phyloP scores from a whole-genome alignment of 169 alveolate genomes.

The Cardiosporidium cionae region DNA sequence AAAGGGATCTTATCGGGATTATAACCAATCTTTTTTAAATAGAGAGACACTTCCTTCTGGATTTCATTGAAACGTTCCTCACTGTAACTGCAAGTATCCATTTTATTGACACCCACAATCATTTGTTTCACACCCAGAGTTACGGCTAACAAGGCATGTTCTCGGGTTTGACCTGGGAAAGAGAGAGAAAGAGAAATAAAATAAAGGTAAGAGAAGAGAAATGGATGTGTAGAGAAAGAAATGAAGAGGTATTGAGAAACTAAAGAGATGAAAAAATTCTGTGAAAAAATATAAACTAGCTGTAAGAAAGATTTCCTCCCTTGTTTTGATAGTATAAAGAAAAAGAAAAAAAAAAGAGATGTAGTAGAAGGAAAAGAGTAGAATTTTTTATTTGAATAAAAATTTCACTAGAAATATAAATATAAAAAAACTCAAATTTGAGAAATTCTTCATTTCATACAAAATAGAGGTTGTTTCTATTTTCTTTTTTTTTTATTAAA shows the following conservation, averaged over 20 bases:
- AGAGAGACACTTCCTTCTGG: conserved; percentile 85
- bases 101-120: conserved; percentile 96
- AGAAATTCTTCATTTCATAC: neutral
- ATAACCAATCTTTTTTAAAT: conserved; percentile 93
- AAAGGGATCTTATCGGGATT: conserved; percentile 84
- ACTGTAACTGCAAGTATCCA: conserved; percentile 90
- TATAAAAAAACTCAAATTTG: neutral
- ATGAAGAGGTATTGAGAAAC: neutral
- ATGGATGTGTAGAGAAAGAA: neutral
- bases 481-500: neutral
- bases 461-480: neutral
- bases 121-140: conserved; percentile 98
- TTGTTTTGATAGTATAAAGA: neutral
- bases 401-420: too few relatives aligned
- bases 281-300: neutral
- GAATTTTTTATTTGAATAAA: neutral
- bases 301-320: neutral
- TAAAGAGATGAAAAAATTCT: neutral
- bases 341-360: neutral
- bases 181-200: neutral
- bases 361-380: neutral
- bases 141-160: conserved; percentile 96
- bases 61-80: conserved; percentile 93
- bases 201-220: neutral
- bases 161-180: conserved; percentile 89